Percentiles rank a stretch among this genome's conserved stretches.
These are phyloP conservation scores for Fusarium hostae DNA, from an alignment of 2,329 filamentous ascomycete genomes.

Conservation along the genomic window DNA sequence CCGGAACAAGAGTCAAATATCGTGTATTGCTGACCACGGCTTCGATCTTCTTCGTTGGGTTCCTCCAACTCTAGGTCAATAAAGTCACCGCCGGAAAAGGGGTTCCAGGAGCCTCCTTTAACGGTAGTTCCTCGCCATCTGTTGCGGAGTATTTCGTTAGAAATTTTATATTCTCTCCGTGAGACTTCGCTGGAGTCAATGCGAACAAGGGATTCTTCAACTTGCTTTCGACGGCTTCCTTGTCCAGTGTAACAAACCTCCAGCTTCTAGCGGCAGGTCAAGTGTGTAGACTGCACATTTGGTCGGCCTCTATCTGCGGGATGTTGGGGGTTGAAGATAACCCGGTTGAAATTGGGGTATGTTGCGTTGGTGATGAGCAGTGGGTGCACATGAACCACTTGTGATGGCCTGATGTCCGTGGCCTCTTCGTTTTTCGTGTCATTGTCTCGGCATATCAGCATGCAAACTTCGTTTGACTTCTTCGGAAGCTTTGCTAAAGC, in stretches of 20 bases:
- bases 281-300: conserved; percentile 46
- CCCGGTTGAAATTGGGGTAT: conserved; percentile 54
- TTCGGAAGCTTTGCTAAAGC: conserved; percentile 52
- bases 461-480: conserved; percentile 57
- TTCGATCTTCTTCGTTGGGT: neutral
- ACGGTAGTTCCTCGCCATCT: conserved; percentile 47
- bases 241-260: conserved; percentile 42
- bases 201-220: conserved; percentile 53
- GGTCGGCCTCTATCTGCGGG: conserved; percentile 22
- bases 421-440: conserved; percentile 44
- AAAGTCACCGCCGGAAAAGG: neutral
- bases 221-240: conserved; percentile 37
- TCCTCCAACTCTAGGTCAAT: conserved; percentile 42
- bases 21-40: conserved; percentile 64
- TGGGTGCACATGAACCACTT: conserved; percentile 54
- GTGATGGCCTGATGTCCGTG: conserved; percentile 54
- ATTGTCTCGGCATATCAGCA: conserved; percentile 50
- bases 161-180: conserved; percentile 44
- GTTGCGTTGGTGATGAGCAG: conserved; percentile 66
- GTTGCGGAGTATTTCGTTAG: conserved; percentile 49
- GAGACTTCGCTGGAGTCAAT: conserved; percentile 48
- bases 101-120: conserved; percentile 49
- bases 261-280: conserved; percentile 66
- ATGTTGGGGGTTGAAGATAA: conserved; percentile 27
- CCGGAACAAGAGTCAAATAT: conserved; percentile 80